Percentiles rank a stretch among this genome's conserved stretches.
Conservation (phyloP, 2,329 filamentous ascomycete species). For the Chrysoporthe deuterocubensis region DNA sequence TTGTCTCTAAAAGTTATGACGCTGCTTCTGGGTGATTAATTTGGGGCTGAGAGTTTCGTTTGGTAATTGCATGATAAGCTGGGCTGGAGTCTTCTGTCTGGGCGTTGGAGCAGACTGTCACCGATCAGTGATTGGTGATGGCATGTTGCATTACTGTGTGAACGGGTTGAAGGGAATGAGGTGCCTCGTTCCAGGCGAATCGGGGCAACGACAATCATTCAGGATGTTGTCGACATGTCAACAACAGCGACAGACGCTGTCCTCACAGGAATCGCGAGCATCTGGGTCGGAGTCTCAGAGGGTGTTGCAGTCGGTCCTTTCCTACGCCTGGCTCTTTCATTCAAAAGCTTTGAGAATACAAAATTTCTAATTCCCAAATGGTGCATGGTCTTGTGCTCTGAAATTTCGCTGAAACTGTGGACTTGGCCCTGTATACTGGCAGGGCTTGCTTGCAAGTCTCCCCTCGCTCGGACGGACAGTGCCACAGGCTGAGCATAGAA, state of each 20-base stretch:
- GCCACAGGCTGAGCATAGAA: not conserved
- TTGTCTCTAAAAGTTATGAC: not conserved
- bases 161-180: not conserved
- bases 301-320: not conserved
- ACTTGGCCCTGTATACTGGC: not conserved
- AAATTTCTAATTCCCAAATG: not conserved
- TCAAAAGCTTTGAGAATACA: not conserved
- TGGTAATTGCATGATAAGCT: not conserved
- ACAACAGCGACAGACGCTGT: not conserved
- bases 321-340: not conserved
- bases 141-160: not conserved
- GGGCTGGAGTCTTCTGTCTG: slow-evolving; percentile 8
- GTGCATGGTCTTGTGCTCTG: not conserved
- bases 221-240: not conserved
- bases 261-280: not conserved
- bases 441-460: not conserved
- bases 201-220: slow-evolving; percentile 1
- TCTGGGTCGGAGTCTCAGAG: slow-evolving; percentile 7
- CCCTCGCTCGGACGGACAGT: not conserved
- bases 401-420: not conserved
- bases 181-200: slow-evolving; percentile 24
- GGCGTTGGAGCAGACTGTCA: not conserved
- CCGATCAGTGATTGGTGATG: not conserved
- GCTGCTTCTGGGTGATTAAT: too few relatives aligned
- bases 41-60: not conserved